Percentiles rank a stretch among this genome's conserved stretches.
phyloP scores from a whole-genome alignment of 306 rosid genomes.

The Oxytropis ochrocephala region DNA sequence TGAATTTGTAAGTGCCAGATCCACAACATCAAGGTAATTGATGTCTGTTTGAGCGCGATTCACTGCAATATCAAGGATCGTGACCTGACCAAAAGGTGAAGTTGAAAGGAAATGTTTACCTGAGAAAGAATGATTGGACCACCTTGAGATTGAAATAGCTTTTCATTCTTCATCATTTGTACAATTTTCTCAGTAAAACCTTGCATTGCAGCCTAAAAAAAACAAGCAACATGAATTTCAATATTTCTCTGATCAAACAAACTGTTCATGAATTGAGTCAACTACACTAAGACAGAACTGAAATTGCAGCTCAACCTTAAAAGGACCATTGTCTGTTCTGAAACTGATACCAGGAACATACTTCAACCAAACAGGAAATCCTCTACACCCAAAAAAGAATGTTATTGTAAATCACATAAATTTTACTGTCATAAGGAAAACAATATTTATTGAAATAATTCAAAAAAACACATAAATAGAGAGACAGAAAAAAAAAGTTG shows the following conservation, averaged over 20 bases:
- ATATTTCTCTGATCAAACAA: neutral
- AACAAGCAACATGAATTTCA: neutral
- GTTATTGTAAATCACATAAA: neutral
- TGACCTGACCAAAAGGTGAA: neutral
- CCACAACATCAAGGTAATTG: no score
- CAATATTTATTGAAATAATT: neutral
- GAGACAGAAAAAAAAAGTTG: neutral
- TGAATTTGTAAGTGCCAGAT: conserved; percentile 1
- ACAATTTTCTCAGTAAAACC: conserved; percentile 88
- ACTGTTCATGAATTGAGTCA: neutral
- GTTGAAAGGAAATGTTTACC: conserved; percentile 33
- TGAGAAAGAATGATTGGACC: conserved; percentile 98
- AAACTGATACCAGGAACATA: conserved; percentile 94
- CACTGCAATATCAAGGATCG: neutral
- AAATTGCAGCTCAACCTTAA: conserved; percentile 55
- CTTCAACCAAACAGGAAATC: conserved; percentile 97
- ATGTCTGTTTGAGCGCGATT: no score
- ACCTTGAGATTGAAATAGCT: conserved; percentile 85
- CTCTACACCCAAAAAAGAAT: conserved; percentile 43
- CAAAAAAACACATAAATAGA: neutral
- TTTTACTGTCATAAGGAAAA: neutral
- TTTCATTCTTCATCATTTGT: conserved; percentile 84
- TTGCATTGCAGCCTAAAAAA: conserved; percentile 76
- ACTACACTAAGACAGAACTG: neutral
- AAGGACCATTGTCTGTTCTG: conserved; percentile 87